Base-by-base conservation (phyloP, 208 protist species). In the Wallacemonas sp. region DNA sequence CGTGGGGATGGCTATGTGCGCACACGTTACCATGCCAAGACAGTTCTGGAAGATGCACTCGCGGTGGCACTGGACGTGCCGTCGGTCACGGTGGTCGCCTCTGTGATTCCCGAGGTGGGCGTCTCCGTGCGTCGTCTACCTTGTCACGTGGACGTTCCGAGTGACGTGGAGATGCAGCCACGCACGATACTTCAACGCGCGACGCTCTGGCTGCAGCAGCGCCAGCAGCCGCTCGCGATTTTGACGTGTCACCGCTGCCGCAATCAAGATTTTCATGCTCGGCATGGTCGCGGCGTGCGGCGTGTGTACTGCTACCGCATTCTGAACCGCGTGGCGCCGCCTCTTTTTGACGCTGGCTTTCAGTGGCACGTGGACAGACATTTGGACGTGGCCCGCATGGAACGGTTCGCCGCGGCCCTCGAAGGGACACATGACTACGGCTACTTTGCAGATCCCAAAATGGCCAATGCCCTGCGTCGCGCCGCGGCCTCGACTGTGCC, bases 311-410 rank as follows among this genome's bases (percentile, higher is more conserved):
- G 82, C 54, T 96, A 96, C 65, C 91, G 91, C 55, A 91, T 96
- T 42, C 75, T 93, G n/a, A 96, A 96, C 70, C 87, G 91, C 33
- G 75, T 96, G 19, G 91, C 91, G 0, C 91, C 91, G 2, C 91
- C 91, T 22, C 69, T 96, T 21, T 92, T 94, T 62, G 88, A 94
- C 33, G 88, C 84, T 1, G 88, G 86, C 19, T 33, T 90, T 33
- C 90, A 94, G 63, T 96, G 91, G 88, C 91, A 96, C 72, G 86
- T 96, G 0, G 88, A 94, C 62, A 80, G 91, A 47, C 80, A 86
- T 45, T 77, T 96, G 28, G 85, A 96, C 62, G 77, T 91, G 9
- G 54, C 79, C 1, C 77, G 86, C 46, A 96, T 96, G 91, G 75
- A 90, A 56, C 84, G 86, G 12, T 86, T 92, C 61, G 86, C 88